A percentile compares a stretch with the other conserved stretches of the same genome.
Evolutionary conservation across 208 protist species (phyloP).

Genomic region (Willaertia magna): DNA sequence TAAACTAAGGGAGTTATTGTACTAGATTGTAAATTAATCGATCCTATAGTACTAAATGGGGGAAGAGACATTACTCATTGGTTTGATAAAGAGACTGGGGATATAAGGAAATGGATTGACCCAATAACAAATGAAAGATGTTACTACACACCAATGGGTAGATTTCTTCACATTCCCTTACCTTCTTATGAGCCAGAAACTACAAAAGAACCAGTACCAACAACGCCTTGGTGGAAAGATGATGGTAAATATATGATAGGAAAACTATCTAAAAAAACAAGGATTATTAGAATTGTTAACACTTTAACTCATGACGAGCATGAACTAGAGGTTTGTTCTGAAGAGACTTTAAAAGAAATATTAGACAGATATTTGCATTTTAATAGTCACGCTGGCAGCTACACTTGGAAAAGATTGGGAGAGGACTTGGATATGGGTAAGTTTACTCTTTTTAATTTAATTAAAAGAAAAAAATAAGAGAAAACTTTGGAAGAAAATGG

Average conservation of each 20-base stretch:
- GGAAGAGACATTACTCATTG: conserved; percentile 76
- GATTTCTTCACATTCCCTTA: conserved; percentile 68
- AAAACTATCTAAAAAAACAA: conserved; percentile 59
- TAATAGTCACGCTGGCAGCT: conserved; percentile 74
- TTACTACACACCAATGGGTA: conserved; percentile 64
- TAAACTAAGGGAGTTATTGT: background rate
- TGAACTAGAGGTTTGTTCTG: conserved; percentile 70
- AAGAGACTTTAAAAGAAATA: conserved; percentile 75
- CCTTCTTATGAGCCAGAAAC: conserved; percentile 56
- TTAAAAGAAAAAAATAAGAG: background rate
- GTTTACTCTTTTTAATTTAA: background rate
- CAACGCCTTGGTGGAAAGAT: conserved; percentile 75
- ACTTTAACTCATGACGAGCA: conserved; percentile 64
- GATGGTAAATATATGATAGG: conserved; percentile 66
- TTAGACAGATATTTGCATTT: conserved; percentile 61
- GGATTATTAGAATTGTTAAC: conserved; percentile 72
- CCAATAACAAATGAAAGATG: conserved; percentile 55
- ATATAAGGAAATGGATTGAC: conserved; percentile 54
- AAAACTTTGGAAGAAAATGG: conserved; percentile 71
- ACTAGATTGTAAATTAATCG: background rate
- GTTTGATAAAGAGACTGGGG: conserved; percentile 54
- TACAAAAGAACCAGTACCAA: conserved; percentile 43
- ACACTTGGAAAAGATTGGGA: conserved; percentile 69
- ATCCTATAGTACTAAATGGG: conserved; percentile 41
- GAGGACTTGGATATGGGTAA: conserved; percentile 61